A percentile compares a stretch with the other conserved stretches of the same genome.
Evolutionary conservation across 371 early-diverging fungal species (phyloP).

Genomic region (Mucor saturninus): DNA sequence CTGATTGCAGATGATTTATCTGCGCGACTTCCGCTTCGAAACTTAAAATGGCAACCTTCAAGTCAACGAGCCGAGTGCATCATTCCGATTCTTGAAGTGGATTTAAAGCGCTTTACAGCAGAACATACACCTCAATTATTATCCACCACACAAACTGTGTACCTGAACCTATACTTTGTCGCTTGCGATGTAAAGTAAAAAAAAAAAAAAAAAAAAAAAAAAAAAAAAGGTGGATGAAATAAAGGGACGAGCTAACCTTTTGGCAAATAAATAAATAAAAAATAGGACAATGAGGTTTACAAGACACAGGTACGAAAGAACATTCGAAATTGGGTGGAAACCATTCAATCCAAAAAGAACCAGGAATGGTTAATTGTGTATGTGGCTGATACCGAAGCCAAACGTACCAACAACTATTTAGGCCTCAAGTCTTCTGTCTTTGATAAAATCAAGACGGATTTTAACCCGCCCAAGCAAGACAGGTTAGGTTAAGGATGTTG

Average conservation of each 20-base stretch:
- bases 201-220: no score
- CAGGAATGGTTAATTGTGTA: conserved; percentile 95
- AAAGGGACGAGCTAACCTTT: no score
- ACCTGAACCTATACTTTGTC: conserved; percentile 83
- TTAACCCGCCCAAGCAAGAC: conserved; percentile 76
- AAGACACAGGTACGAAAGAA: conserved; percentile 73
- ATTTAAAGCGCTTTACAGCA: conserved; percentile 66
- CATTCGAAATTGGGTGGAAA: conserved; percentile 84
- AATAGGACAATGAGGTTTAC: conserved; percentile 81
- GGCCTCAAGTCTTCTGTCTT: conserved; percentile 72
- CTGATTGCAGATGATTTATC: conserved; percentile 72
- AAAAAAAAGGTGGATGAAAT: no score
- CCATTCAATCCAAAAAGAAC: conserved; percentile 75
- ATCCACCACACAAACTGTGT: conserved; percentile 65
- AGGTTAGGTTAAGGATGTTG: conserved; percentile 32
- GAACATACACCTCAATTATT: conserved; percentile 61
- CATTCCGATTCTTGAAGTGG: conserved; percentile 68
- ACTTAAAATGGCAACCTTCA: conserved; percentile 84
- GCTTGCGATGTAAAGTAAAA: conserved; percentile 68
- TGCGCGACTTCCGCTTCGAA: conserved; percentile 80
- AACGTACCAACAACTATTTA: conserved; percentile 67
- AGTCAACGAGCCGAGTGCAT: conserved; percentile 66
- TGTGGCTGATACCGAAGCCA: conserved; percentile 72
- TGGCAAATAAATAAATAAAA: no score
- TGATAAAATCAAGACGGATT: conserved; percentile 90